Evolutionary conservation across 2,329 filamentous ascomycete genomes (phyloP).

Genomic region (Zelopaecilomyces penicillatus): DNA sequence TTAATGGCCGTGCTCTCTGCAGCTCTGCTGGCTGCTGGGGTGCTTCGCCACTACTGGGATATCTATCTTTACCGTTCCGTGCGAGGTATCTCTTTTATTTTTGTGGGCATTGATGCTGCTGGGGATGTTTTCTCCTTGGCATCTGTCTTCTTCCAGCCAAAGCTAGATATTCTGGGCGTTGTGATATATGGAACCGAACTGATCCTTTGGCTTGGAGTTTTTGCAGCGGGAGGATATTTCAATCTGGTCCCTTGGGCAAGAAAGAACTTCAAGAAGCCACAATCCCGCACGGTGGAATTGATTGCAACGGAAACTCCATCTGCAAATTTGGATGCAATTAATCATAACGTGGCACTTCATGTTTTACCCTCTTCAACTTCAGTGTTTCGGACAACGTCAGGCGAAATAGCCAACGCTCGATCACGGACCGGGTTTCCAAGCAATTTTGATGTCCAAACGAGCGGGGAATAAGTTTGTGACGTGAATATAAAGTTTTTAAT

Average conservation of each 20-base stretch:
- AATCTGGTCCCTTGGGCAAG: conserved; percentile 52
- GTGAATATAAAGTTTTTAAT: too few species aligned
- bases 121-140: conserved; percentile 60
- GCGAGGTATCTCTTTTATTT: conserved; percentile 63
- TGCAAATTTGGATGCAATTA: too few species aligned
- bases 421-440: conserved; percentile 2
- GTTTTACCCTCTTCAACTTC: conserved; percentile 8
- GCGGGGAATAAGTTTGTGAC: background rate
- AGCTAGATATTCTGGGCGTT: conserved; percentile 52
- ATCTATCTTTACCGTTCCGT: conserved; percentile 60
- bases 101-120: conserved; percentile 60
- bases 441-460: background rate
- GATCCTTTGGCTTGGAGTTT: conserved; percentile 57
- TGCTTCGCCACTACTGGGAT: conserved; percentile 61
- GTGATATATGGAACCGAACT: conserved; percentile 61
- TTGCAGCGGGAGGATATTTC: conserved; percentile 56
- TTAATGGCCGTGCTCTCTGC: conserved; percentile 61
- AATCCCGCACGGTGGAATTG: background rate
- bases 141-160: conserved; percentile 53
- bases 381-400: conserved; percentile 8
- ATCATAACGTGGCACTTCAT: conserved; percentile 6
- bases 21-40: conserved; percentile 53
- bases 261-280: conserved; percentile 16
- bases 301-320: too few species aligned
- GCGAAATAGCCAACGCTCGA: conserved; percentile 3